Percentiles rank a stretch among this genome's conserved stretches.
These are phyloP conservation scores for Metarhizium anisopliae DNA, from an alignment of 2,329 filamentous ascomycete species.

Conservation along the genomic window DNA sequence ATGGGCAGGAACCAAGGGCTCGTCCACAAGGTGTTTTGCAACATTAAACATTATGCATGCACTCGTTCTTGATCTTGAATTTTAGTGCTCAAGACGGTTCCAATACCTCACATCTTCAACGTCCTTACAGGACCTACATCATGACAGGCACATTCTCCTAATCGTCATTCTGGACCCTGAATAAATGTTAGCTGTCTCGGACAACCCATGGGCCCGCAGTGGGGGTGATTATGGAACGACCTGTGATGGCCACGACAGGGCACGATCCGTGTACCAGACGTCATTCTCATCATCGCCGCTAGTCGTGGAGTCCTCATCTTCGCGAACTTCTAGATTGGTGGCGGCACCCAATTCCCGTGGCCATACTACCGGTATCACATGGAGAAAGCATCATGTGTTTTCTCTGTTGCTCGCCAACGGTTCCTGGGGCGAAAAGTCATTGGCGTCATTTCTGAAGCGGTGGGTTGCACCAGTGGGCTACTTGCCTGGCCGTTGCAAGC, in stretches of 20 bases:
- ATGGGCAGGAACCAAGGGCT: not conserved
- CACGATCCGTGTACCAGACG: not conserved
- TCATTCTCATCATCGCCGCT: conserved; percentile 3
- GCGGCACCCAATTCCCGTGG: too few species aligned
- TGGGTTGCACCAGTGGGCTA: not conserved
- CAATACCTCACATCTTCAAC: too few species aligned
- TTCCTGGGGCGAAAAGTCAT: not conserved
- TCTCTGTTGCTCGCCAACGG: not conserved
- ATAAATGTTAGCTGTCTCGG: not conserved
- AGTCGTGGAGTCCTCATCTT: not conserved
- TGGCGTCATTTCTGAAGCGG: not conserved
- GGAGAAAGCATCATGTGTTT: not conserved
- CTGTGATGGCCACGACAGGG: not conserved
- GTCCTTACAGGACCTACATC: too few species aligned
- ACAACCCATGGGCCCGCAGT: not conserved
- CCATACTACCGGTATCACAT: too few species aligned
- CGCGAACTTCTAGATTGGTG: not conserved
- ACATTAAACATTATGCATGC: too few species aligned
- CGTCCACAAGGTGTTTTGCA: too few species aligned
- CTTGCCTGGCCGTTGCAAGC: not conserved
- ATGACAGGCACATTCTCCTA: not conserved
- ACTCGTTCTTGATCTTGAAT: too few species aligned
- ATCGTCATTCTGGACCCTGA: not conserved
- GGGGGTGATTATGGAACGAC: not conserved
- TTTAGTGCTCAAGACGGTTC: too few species aligned